Conservation (phyloP, 371 early-diverging fungal genomes). For the Mucor lusitanicus region DNA sequence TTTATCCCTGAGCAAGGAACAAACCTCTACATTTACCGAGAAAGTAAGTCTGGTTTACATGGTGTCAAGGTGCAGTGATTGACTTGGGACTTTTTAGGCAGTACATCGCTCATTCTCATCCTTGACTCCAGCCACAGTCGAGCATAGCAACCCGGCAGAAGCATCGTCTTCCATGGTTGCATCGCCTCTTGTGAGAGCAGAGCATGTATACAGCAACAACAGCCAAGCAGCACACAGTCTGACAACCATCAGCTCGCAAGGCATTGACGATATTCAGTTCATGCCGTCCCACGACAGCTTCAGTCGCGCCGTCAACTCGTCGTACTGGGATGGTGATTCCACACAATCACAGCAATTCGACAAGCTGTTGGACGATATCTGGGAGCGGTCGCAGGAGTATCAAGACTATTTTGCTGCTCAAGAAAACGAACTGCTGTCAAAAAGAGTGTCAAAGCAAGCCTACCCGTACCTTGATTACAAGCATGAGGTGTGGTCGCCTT, state of each 20-base stretch:
- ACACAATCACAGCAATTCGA: conserved; percentile 23
- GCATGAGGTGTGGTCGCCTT: conserved; percentile 3
- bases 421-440: not conserved
- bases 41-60: not conserved
- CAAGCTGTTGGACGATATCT: conserved; percentile 20
- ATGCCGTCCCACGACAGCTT: not conserved
- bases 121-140: not conserved
- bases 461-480: not conserved
- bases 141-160: not conserved
- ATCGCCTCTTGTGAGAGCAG: not conserved
- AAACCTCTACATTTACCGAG: not conserved
- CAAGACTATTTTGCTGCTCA: conserved; percentile 24
- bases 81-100: not conserved
- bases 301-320: not conserved
- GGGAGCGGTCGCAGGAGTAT: conserved; percentile 24
- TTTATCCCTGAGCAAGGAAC: not conserved
- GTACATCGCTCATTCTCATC: not conserved
- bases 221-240: not conserved
- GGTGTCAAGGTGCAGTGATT: not conserved
- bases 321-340: conserved; percentile 14
- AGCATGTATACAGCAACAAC: not conserved
- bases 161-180: not conserved
- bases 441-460: not conserved
- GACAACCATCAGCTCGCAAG: not conserved
- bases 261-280: not conserved